Base-by-base conservation (phyloP, 192 early-diverging fungal species). In the Rhizoclosmatium globosum region DNA sequence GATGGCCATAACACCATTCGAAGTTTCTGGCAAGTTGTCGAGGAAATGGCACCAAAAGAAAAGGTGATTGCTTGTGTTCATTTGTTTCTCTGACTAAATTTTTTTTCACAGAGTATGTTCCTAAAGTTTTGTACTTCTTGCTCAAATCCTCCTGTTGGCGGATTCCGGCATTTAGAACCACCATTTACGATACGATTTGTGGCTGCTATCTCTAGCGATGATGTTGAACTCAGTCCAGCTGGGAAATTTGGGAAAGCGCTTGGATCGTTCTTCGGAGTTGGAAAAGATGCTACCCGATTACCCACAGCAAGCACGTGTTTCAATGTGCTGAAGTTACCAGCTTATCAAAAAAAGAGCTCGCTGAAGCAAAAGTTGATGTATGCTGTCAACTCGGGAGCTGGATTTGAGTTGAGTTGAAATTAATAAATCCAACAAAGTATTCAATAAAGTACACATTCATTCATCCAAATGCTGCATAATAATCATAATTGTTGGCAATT, bases 261-360 rank as follows among this genome's bases (percentile, higher is more conserved):
- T 64, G 75, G 79, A 17, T 71, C 64, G 3, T 48, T 85, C 38
- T 74, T 85, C 46, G 81, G 81, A 39, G n/a, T 85, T 42, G 78
- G 82, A 6, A 85, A 85, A 65, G 84, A 85, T 71, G 48, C 68
- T 3, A 50, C 58, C 17, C 65, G 82, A 39, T 60, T 87, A 64
- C 85, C 85, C 48, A 86, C 85, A 6, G 58, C 84, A 19, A 50
- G 82, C 2, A 87, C 85, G 2, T 87, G 85, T 61, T 85, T 87
- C 61, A 87, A 87, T 69, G 64, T 86, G 4, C 64, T 87, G 56
- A 86, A 76, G 74, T 59, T 87, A 43, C 85, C 85, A n/a, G 78
- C 73, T 0, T 86, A 85, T 71, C 60, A 61, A 17, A 85, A 79
- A 47, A 82, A 81, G 61, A 48, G 61, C 6, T 60, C 77, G 9